phyloP scores from a whole-genome alignment of 2,329 filamentous ascomycete species.

The Cordyceps fumosorosea region DNA sequence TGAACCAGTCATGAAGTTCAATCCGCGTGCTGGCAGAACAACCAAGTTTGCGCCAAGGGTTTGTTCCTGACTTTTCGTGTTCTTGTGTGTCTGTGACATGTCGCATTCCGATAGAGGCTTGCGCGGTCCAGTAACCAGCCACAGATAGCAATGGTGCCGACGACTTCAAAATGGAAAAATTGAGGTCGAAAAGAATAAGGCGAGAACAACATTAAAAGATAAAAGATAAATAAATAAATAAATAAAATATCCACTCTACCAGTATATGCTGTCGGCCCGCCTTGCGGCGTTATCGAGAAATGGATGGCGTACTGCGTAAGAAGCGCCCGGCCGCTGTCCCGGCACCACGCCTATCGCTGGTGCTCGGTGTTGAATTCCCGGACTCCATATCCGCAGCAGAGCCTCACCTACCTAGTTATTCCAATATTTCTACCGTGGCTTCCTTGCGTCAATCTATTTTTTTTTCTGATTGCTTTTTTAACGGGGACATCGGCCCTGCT shows the following conservation, averaged over 20 bases:
- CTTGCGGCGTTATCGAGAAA: neutral
- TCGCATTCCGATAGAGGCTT: too few relatives aligned
- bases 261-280: neutral
- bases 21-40: too few relatives aligned
- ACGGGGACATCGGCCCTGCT: conserved; percentile 11
- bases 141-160: too few relatives aligned
- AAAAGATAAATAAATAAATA: neutral
- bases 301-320: neutral
- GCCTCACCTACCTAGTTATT: neutral
- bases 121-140: too few relatives aligned
- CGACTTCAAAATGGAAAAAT: neutral
- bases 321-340: neutral
- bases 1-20: too few relatives aligned
- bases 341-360: neutral
- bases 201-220: neutral
- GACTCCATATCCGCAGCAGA: neutral
- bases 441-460: neutral
- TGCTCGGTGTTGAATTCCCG: conserved; percentile 4
- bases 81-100: too few relatives aligned
- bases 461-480: neutral
- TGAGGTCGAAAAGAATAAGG: neutral
- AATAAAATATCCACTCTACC: neutral
- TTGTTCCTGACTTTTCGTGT: too few relatives aligned
- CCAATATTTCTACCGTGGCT: neutral
- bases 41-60: too few relatives aligned